Evolutionary conservation across 140 eudicot species (phyloP).

Genomic region (Anethum foeniculum): DNA sequence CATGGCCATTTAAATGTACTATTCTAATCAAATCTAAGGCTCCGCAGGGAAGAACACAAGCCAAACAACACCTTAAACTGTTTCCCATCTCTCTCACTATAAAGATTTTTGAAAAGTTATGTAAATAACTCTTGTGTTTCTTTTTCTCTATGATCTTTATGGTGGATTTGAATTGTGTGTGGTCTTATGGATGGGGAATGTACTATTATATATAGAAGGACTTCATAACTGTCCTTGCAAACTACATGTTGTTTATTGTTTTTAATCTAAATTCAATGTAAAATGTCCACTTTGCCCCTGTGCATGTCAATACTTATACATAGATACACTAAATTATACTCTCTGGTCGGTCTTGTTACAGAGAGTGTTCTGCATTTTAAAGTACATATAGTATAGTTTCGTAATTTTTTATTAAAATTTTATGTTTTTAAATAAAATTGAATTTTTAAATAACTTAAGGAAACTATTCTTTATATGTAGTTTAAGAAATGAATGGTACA

Average conservation of each 20-base stretch:
- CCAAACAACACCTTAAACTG: conserved; percentile 72
- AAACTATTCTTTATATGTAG: no score
- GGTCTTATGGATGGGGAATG: neutral
- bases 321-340: no score
- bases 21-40: conserved; percentile 79
- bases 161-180: neutral
- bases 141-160: neutral
- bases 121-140: neutral
- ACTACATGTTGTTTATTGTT: neutral
- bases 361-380: no score
- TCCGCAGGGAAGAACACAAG: conserved; percentile 90
- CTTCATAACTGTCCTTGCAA: conserved; percentile 2
- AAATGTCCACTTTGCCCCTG: neutral
- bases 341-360: no score
- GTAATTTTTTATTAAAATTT: no score
- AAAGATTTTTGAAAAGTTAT: neutral
- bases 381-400: no score
- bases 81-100: conserved; percentile 42
- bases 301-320: neutral
- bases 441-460: no score
- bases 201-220: neutral
- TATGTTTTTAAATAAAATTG: no score
- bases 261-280: no score
- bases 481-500: no score
- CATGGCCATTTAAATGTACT: conserved; percentile 68